These are phyloP conservation scores for Tardiomyces blankii DNA, from an alignment of 1,139 yeast genomes.

Conservation along the genomic window DNA sequence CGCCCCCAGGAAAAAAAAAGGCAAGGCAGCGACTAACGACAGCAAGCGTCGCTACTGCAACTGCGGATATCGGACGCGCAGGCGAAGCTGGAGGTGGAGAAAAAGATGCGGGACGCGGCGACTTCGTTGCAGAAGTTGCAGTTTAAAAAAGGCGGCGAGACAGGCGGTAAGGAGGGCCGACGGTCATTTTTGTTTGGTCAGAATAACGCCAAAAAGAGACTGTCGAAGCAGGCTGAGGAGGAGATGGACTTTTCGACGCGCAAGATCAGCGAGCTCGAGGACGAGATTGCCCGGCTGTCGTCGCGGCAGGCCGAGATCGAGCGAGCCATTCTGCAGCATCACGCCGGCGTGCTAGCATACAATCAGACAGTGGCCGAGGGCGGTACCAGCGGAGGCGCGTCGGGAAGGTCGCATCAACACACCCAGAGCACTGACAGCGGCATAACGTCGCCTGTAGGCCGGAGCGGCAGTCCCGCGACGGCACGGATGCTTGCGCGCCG, in stretches of 20 bases:
- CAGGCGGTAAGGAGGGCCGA: not conserved
- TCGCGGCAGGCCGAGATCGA: constrained; percentile 15
- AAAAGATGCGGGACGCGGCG: constrained; percentile 27
- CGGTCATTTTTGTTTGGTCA: constrained; percentile 2
- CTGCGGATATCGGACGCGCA: not conserved
- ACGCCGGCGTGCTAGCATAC: constrained; percentile 23
- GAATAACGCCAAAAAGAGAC: constrained; percentile 15
- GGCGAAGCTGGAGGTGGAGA: constrained; percentile 20
- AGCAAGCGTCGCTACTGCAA: constrained; percentile 17
- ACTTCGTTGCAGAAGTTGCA: constrained; percentile 20
- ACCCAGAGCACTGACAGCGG: not conserved
- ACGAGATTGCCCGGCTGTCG: constrained; percentile 12
- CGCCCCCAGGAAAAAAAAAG: constrained; percentile 8
- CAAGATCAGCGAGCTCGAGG: constrained; percentile 16
- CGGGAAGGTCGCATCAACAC: not conserved
- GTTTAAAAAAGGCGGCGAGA: constrained; percentile 1
- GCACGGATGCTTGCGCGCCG: not conserved
- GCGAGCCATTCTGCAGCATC: constrained; percentile 19
- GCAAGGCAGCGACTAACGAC: constrained; percentile 13
- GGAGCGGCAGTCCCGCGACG: not conserved
- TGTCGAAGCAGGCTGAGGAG: constrained; percentile 25
- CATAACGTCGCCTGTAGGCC: not conserved
- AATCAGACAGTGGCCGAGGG: not conserved
- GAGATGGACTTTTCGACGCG: constrained; percentile 20
- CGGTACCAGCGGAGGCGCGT: not conserved